A percentile compares a stretch with the other conserved stretches of the same genome.
Evolutionary conservation across 2,329 filamentous ascomycete genomes (phyloP).

Genomic region (Penicillium concentricum): DNA sequence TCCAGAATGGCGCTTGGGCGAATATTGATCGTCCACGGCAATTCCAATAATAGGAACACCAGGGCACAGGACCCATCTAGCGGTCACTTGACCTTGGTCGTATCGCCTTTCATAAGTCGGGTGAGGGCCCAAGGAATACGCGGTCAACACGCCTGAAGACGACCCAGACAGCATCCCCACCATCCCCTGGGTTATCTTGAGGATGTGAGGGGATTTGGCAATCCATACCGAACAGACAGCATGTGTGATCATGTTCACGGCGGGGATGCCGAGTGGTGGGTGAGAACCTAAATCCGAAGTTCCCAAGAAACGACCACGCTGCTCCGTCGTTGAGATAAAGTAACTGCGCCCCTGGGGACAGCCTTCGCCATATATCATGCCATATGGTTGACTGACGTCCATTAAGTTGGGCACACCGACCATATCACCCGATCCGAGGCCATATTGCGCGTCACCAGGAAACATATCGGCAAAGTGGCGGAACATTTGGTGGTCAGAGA

Average conservation of each 20-base stretch:
- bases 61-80: slow-evolving; percentile 85
- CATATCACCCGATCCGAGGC: slow-evolving; percentile 71
- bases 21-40: slow-evolving; percentile 80
- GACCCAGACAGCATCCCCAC: slow-evolving; percentile 82
- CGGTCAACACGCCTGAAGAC: slow-evolving; percentile 75
- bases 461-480: slow-evolving; percentile 76
- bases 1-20: slow-evolving; percentile 63
- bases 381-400: slow-evolving; percentile 84
- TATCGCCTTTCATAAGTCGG: slow-evolving; percentile 61
- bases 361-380: slow-evolving; percentile 81
- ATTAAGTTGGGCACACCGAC: slow-evolving; percentile 80
- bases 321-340: slow-evolving; percentile 71
- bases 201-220: slow-evolving; percentile 73
- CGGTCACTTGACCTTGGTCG: slow-evolving; percentile 74
- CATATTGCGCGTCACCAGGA: slow-evolving; percentile 71
- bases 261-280: slow-evolving; percentile 71
- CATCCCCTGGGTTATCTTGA: slow-evolving; percentile 70
- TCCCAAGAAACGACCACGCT: slow-evolving; percentile 71
- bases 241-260: slow-evolving; percentile 67
- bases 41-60: slow-evolving; percentile 88
- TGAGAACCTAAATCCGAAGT: slow-evolving; percentile 60
- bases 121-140: slow-evolving; percentile 71
- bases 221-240: slow-evolving; percentile 83
- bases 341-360: slow-evolving; percentile 79
- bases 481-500: slow-evolving; percentile 71